A percentile compares a stretch with the other conserved stretches of the same genome.
phyloP scores from a whole-genome alignment of 768 basidiomycete species.

The Kwoniella sp. region DNA sequence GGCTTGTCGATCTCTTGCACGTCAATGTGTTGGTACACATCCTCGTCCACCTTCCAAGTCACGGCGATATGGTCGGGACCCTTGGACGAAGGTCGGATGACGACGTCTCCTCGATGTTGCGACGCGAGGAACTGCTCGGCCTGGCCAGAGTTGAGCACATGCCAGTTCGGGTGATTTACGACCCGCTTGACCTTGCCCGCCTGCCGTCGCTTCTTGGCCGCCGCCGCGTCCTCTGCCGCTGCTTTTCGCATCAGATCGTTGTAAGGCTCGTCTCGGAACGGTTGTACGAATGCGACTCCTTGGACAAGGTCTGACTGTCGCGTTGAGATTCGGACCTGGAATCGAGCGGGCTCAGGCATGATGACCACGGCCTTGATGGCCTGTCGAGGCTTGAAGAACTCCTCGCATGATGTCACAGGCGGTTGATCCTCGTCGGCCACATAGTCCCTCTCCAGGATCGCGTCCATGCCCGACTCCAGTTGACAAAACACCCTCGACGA shows the following conservation, averaged over 20 bases:
- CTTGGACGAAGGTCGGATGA: constrained; percentile 93
- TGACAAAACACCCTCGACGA: constrained; percentile 64
- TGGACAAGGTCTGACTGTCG: constrained; percentile 50
- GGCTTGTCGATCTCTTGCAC: constrained; percentile 53
- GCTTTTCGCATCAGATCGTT: constrained; percentile 37
- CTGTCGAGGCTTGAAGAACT: constrained; percentile 69
- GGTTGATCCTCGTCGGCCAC: constrained; percentile 51
- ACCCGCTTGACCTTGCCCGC: constrained; percentile 73
- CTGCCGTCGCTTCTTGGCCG: constrained; percentile 78
- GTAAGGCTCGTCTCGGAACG: constrained; percentile 45
- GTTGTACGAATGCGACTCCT: constrained; percentile 31
- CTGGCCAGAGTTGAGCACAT: constrained; percentile 82
- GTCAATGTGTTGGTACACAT: constrained; percentile 85
- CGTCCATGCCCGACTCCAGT: constrained; percentile 92
- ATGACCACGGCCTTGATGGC: constrained; percentile 75
- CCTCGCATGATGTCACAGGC: constrained; percentile 47
- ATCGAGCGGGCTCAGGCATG: constrained; percentile 60
- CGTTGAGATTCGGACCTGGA: constrained; percentile 71
- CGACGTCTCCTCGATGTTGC: constrained; percentile 90
- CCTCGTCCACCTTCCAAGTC: constrained; percentile 98
- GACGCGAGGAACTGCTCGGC: constrained; percentile 85
- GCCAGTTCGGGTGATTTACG: constrained; percentile 97
- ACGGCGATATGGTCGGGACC: constrained; percentile 89
- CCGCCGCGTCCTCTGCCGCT: constrained; percentile 57
- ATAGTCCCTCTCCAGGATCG: constrained; percentile 62